Conservation (phyloP, 176 grass and related monocot genomes). For the Carex pumila region DNA sequence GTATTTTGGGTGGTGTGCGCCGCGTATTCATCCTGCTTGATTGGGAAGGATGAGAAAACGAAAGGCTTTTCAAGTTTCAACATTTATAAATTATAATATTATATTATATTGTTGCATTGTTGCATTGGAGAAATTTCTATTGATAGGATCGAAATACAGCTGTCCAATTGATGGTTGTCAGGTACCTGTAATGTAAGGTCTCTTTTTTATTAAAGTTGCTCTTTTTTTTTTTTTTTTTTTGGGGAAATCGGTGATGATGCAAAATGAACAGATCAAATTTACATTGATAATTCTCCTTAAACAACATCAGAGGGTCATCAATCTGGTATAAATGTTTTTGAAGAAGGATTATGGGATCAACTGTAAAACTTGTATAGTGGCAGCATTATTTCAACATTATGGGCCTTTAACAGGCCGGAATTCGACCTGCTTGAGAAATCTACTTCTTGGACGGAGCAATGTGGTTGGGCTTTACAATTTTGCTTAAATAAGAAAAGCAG, state of each 20-base stretch:
- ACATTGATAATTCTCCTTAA: too few species aligned
- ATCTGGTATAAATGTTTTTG: too few species aligned
- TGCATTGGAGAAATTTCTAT: neutral
- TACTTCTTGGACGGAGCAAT: neutral
- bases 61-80: too few species aligned
- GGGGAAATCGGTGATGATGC: neutral
- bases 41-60: neutral
- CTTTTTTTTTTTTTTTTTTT: neutral
- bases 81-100: neutral
- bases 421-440: neutral
- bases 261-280: too few species aligned
- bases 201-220: neutral
- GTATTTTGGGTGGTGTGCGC: neutral
- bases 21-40: neutral
- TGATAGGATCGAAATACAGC: slow-evolving; percentile 5
- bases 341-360: too few species aligned
- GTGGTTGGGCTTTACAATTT: neutral
- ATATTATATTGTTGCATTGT: neutral
- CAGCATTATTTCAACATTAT: too few species aligned
- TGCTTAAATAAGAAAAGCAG: neutral
- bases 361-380: too few species aligned
- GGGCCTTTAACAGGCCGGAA: too few species aligned
- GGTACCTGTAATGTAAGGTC: neutral
- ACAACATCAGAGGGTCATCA: too few species aligned
- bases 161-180: neutral